Evolutionary conservation across 441 rosid genomes (phyloP).

Genomic region (Bruguiera hainesii): DNA sequence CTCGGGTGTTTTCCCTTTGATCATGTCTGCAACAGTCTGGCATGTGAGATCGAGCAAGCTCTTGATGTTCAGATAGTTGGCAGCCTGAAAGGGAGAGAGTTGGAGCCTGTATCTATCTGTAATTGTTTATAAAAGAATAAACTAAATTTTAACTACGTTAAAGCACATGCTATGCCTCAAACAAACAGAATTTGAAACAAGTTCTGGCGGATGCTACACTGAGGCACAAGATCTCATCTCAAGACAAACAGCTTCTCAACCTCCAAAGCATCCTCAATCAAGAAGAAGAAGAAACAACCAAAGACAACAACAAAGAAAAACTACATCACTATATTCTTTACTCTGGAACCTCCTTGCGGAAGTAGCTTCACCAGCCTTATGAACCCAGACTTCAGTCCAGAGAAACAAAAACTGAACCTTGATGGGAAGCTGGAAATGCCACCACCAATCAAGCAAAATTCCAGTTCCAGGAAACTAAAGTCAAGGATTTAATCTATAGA

Average conservation of each 20-base stretch:
- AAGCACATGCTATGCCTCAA: too few species aligned
- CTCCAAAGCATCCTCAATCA: neutral
- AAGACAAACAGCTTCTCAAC: neutral
- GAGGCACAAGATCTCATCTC: neutral
- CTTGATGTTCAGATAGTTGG: slow-evolving; percentile 43
- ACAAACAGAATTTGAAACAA: neutral
- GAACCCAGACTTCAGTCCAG: too few species aligned
- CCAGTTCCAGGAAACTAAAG: too few species aligned
- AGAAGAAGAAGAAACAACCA: neutral
- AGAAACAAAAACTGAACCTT: too few species aligned
- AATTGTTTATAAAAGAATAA: too few species aligned
- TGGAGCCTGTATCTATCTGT: neutral
- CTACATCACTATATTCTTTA: too few species aligned
- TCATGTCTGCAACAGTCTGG: slow-evolving; percentile 44
- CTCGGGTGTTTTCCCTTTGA: slow-evolving; percentile 45
- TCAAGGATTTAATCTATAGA: too few species aligned
- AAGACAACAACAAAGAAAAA: too few species aligned
- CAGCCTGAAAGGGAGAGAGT: slow-evolving; percentile 31
- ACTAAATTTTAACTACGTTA: neutral
- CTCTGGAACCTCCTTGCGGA: too few species aligned
- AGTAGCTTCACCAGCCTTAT: too few species aligned
- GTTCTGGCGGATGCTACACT: neutral
- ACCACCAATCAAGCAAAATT: too few species aligned
- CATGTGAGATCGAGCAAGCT: slow-evolving; percentile 43
- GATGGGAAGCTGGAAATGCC: too few species aligned